A percentile compares a stretch with the other conserved stretches of the same genome.
These are phyloP conservation scores for Ampelocalamus luodianensis DNA, from an alignment of 176 grass and related monocot genomes.

Conservation along the genomic window DNA sequence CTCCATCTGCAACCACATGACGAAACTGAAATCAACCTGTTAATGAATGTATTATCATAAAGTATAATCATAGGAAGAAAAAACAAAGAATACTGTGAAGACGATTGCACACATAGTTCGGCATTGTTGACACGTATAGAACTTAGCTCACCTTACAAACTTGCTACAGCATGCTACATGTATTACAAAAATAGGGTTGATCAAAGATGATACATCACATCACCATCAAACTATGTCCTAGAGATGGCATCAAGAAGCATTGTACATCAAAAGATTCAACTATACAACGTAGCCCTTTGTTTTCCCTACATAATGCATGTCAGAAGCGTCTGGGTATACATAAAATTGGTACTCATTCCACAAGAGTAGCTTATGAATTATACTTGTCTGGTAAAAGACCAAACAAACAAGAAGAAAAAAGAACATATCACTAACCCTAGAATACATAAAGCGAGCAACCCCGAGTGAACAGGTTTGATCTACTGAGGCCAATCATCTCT, in stretches of 20 bases:
- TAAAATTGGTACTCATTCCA: constrained; percentile 45
- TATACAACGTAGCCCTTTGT: constrained; percentile 44
- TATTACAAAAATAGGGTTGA: constrained; percentile 21
- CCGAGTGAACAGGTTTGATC: constrained; percentile 19
- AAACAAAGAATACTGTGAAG: not conserved
- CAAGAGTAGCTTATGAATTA: constrained; percentile 50
- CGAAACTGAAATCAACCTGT: not conserved
- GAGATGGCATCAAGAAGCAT: not conserved
- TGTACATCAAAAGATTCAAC: constrained; percentile 34
- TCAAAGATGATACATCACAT: constrained; percentile 14
- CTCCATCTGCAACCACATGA: not conserved
- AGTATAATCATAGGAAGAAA: not conserved
- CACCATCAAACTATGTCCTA: constrained; percentile 9
- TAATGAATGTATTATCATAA: not conserved
- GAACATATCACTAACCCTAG: constrained; percentile 45
- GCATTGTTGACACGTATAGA: not conserved
- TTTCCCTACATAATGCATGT: constrained; percentile 46
- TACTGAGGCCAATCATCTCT: constrained; percentile 19
- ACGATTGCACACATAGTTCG: not conserved
- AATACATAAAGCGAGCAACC: constrained; percentile 37
- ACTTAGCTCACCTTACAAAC: constrained; percentile 26
- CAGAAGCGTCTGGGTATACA: constrained; percentile 48
- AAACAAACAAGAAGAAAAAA: constrained; percentile 51
- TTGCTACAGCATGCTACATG: constrained; percentile 22
- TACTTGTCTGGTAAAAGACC: constrained; percentile 45